These are phyloP conservation scores for Tulasnella sp. DNA, from an alignment of 768 basidiomycete genomes.

Conservation along the genomic window DNA sequence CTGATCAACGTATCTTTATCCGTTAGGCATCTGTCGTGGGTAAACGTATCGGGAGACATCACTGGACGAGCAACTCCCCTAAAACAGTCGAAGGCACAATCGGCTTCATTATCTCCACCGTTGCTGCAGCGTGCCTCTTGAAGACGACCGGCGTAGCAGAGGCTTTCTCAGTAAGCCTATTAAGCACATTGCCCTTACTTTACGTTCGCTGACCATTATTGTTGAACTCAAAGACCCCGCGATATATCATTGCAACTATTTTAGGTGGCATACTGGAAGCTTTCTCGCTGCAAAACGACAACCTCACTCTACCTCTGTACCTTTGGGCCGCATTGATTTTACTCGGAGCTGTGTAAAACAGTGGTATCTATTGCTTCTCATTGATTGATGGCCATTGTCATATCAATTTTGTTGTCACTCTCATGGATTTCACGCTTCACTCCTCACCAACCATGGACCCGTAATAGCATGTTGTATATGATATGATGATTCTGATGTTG, in stretches of 20 bases:
- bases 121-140: constrained; percentile 57
- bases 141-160: constrained; percentile 61
- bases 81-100: constrained; percentile 90
- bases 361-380: no score
- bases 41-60: constrained; percentile 63
- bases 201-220: neutral
- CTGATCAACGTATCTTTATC: no score
- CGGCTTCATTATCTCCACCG: constrained; percentile 66
- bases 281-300: constrained; percentile 92
- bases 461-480: no score
- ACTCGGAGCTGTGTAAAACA: constrained; percentile 31
- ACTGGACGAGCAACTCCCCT: constrained; percentile 73
- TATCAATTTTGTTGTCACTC: no score
- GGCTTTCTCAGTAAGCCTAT: constrained; percentile 69
- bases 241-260: constrained; percentile 55
- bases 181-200: neutral
- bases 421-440: no score
- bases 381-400: no score
- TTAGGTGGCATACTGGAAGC: constrained; percentile 76
- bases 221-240: constrained; percentile 39
- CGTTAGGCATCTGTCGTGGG: constrained; percentile 84
- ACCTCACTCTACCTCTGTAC: constrained; percentile 89
- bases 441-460: no score
- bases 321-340: constrained; percentile 84
- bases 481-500: no score